phyloP scores from a whole-genome alignment of 257 asterid genomes.

The Solanum boliviense region DNA sequence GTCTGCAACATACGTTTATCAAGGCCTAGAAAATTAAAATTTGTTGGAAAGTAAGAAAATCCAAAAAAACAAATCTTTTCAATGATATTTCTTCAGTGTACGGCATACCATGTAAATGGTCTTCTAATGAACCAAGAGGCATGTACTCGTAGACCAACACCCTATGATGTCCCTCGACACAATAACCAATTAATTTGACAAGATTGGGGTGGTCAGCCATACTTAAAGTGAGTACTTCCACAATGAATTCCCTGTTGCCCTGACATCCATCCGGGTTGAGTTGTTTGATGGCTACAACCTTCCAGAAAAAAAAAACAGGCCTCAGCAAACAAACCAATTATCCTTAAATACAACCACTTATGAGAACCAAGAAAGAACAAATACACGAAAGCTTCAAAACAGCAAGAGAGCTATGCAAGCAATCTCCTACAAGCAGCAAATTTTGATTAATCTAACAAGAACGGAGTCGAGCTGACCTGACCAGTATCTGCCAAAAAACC shows the following conservation, averaged over 20 bases:
- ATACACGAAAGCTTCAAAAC: neutral
- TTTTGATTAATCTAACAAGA: neutral
- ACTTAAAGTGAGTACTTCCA: constrained; percentile 52
- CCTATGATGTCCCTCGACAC: constrained; percentile 66
- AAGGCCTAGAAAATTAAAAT: neutral
- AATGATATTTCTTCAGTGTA: neutral
- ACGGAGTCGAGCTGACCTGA: constrained; percentile 31
- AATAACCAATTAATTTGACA: constrained; percentile 57
- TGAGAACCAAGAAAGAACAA: neutral
- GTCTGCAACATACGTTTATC: constrained; percentile 16
- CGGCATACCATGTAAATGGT: constrained; percentile 53
- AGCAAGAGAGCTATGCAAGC: neutral
- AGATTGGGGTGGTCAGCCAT: constrained; percentile 64
- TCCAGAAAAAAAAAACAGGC: neutral
- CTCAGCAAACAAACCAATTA: neutral
- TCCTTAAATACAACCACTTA: neutral
- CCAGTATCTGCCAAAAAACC: constrained; percentile 34
- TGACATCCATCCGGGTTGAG: constrained; percentile 61
- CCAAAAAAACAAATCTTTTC: neutral
- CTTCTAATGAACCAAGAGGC: constrained; percentile 74
- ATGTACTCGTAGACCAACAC: constrained; percentile 71
- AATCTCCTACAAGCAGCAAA: neutral
- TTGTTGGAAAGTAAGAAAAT: neutral
- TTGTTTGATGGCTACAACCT: constrained; percentile 71
- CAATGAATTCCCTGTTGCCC: constrained; percentile 61